These are phyloP conservation scores for Aspergillus floridensis DNA, from an alignment of 2,329 filamentous ascomycete species.

Conservation along the genomic window DNA sequence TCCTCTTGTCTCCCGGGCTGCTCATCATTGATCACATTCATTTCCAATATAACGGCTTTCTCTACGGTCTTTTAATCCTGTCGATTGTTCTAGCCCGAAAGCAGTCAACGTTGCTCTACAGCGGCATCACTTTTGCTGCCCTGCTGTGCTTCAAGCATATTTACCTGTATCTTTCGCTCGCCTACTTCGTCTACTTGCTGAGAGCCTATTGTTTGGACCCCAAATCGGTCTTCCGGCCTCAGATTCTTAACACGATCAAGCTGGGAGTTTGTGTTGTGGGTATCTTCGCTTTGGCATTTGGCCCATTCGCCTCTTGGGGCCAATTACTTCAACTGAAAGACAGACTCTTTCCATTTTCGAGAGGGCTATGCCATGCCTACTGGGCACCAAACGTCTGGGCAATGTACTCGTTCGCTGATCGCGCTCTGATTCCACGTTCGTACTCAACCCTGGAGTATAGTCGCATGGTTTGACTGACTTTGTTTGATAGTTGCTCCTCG, in stretches of 20 bases:
- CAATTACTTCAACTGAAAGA: conserved; percentile 82
- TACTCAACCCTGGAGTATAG: conserved; percentile 10
- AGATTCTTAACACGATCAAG: conserved; percentile 77
- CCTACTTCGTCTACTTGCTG: conserved; percentile 93
- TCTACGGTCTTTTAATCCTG: conserved; percentile 85
- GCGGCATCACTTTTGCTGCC: conserved; percentile 78
- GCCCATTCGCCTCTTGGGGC: conserved; percentile 76
- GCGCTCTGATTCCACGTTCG: conserved; percentile 76
- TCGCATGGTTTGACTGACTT: conserved; percentile 32
- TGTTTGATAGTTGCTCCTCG: conserved; percentile 68
- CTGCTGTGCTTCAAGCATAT: conserved; percentile 97
- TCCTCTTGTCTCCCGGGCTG: conserved; percentile 86
- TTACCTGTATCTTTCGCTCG: conserved; percentile 91
- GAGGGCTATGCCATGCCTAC: conserved; percentile 93
- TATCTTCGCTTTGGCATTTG: conserved; percentile 79
- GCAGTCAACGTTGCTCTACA: conserved; percentile 69
- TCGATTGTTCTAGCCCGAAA: conserved; percentile 81
- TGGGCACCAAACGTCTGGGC: conserved; percentile 99
- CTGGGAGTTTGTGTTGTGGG: conserved; percentile 69
- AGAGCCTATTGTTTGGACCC: conserved; percentile 82
- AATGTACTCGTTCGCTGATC: conserved; percentile 87
- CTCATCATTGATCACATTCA: conserved; percentile 98
- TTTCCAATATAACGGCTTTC: conserved; percentile 97
- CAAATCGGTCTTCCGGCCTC: conserved; percentile 71
- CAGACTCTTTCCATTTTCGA: conserved; percentile 87